Evolutionary conservation across 768 basidiomycete species (phyloP).

Genomic region (Trametes cingulata): DNA sequence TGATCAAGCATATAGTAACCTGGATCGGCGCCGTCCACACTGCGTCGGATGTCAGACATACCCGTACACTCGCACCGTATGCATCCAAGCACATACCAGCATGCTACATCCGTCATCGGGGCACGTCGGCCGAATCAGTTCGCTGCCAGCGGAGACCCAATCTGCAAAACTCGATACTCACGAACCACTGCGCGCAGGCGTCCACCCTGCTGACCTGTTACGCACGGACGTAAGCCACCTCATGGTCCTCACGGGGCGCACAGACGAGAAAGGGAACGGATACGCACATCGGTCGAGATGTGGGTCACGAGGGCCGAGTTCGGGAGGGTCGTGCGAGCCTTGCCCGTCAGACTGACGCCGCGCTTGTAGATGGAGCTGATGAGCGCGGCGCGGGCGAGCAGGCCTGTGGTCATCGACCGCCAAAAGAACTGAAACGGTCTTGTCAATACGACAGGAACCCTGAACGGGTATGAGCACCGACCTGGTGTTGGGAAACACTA

Average conservation of each 20-base stretch:
- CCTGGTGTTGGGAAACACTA: slow-evolving; percentile 65
- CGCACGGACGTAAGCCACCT: slow-evolving; percentile 1
- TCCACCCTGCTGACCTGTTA: slow-evolving; percentile 55
- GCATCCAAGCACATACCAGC: slow-evolving; percentile 29
- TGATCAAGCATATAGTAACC: slow-evolving; percentile 56
- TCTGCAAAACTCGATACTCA: slow-evolving; percentile 37
- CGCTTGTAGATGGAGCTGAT: slow-evolving; percentile 74
- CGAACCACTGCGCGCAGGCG: slow-evolving; percentile 71
- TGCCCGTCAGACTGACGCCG: slow-evolving; percentile 63
- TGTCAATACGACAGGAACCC: background rate
- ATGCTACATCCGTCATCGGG: slow-evolving; percentile 34
- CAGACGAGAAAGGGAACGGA: background rate
- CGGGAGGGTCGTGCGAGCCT: slow-evolving; percentile 60
- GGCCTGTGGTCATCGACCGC: slow-evolving; percentile 66
- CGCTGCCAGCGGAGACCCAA: background rate
- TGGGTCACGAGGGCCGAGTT: slow-evolving; percentile 64
- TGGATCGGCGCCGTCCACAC: slow-evolving; percentile 75
- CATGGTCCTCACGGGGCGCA: background rate
- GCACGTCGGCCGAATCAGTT: background rate
- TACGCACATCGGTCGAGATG: slow-evolving; percentile 63
- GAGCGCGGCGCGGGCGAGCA: slow-evolving; percentile 63
- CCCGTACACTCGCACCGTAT: background rate
- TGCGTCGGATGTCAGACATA: slow-evolving; percentile 9
- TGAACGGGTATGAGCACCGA: slow-evolving; percentile 27
- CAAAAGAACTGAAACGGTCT: slow-evolving; percentile 58